Base-by-base conservation (phyloP, 2,329 filamentous ascomycete genomes). In the Penicillium psychrosexuale region DNA sequence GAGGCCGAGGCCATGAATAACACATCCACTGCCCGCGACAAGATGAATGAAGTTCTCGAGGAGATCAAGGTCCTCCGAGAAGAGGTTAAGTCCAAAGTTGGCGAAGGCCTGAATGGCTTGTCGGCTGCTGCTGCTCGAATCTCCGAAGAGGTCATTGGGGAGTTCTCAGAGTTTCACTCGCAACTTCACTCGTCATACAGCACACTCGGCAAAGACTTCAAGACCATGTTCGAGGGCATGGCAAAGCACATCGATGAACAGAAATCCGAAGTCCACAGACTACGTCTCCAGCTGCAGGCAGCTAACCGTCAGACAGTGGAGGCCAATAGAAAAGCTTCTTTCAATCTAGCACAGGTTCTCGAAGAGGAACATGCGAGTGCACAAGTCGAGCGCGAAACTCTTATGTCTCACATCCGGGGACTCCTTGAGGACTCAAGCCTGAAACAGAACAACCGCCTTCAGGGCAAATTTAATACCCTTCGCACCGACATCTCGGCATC, bases 1-100 rank as follows among this genome's bases (percentile, higher is more conserved):
- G 86, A 87, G 70, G 78, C 80, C 47, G 83, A 88, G 62, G 81
- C 95, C 15, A 81, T 88, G 51, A 58, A 55, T 17, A 73, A 76
- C 54, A 75, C 70, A 1, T 65, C 64, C 5, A 62, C 65, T 58
- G 88, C 91, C 3, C 90, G 88, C 66, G 85, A 92, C 45, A 88
- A 92, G 53, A 91, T 97, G 89, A 92, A 97, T 65, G 79, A 84
- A n/a, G 87, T 96, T 1, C 80, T 99, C 9, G 90, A 94, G 66
- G 93, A 96, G 69, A 96, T 97, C 70, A 92, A 92, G 69, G 85
- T 84, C n/a, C 80, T 97, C 24, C 85, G 93, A 22, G 89, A 96
- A 70, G 87, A 90, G 50, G 90, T 97, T 48, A 97, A 97, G 77
- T 80, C 83, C 46, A 88, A 88, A 58, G 90, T 97, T 45, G 90